phyloP scores from a whole-genome alignment of 1,284 basidiomycete species.

The Ceratobasidium sp. region DNA sequence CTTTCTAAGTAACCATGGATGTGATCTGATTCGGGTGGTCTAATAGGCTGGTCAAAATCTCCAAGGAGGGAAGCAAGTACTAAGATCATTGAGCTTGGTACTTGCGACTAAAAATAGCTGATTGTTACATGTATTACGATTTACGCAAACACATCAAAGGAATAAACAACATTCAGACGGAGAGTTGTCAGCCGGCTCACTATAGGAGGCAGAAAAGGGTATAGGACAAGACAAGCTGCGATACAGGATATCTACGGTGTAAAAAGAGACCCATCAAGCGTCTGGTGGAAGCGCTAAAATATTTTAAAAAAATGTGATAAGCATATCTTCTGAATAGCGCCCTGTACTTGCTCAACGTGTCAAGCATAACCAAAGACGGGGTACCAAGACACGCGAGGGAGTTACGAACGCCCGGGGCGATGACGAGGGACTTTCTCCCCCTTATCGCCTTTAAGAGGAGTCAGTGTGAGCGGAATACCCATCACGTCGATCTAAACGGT shows the following conservation, averaged over 20 bases:
- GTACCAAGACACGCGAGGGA: not conserved
- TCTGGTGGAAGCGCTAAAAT: conserved; percentile 5
- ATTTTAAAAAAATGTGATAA: not conserved
- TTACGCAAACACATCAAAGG: conserved; percentile 7
- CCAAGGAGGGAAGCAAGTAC: conserved; percentile 41
- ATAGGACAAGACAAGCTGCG: conserved; percentile 20
- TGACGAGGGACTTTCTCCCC: conserved; percentile 32
- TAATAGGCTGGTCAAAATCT: conserved; percentile 25
- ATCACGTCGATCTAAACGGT: conserved; percentile 6
- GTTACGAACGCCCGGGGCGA: conserved; percentile 13
- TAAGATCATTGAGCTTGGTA: not conserved
- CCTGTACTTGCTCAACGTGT: not conserved
- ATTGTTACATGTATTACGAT: conserved; percentile 37
- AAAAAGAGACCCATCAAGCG: conserved; percentile 6
- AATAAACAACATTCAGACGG: conserved; percentile 19
- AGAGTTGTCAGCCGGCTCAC: not conserved
- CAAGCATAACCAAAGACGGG: not conserved
- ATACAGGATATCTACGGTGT: conserved; percentile 29
- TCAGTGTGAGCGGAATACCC: conserved; percentile 12
- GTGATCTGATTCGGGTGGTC: not conserved
- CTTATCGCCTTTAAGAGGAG: conserved; percentile 26
- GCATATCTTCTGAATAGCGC: not conserved
- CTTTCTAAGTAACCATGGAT: not conserved
- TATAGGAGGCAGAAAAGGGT: not conserved
- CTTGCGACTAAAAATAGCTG: not conserved